Base-by-base conservation (phyloP, 1,284 basidiomycete genomes). In the Ustilago nuda region DNA sequence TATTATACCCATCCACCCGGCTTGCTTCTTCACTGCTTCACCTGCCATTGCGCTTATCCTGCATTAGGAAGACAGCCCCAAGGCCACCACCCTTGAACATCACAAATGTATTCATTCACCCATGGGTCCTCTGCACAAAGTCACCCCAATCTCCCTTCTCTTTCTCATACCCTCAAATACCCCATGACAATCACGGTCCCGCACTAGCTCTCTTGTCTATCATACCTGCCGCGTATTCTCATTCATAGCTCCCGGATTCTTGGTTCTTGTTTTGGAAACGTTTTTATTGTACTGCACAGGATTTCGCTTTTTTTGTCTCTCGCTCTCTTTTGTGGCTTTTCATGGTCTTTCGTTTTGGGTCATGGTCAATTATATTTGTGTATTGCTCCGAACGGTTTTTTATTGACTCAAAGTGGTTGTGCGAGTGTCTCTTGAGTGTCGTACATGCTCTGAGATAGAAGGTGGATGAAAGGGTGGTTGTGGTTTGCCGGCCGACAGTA, bases 211-310 rank as follows among this genome's bases (percentile, higher is more conserved):
- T 19, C 43, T 7, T 45, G 11, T 45, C 43, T 45, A 19, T n/a
- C 39, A 41, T 41, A 41, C 13, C 39, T 41, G 39, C 43, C 19
- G 3, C 43, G n/a, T 27, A 27, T 45, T 45, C 43, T 19, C 43
- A 45, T 19, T 45, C 43, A 45, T 45, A 19, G 43, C 43, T 45
- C n/a, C 23, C n/a, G 43, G 43, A 45, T 45, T 15, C n/a, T 45
- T n/a, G 43, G n/a, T 45, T 45, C 19, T 27, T 19, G 43, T 45
- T 11, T 45, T 45, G 43, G 43, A 45, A 45, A 8, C n/a, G n/a
- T n/a, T 43, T 15, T 45, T 45, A 11, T 45, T 45, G 43, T 45
- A 45, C 43, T 45, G 43, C 43, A 27, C 23, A 45, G 43, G 13
- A n/a, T 45, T 19, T 45, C n/a, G 23, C 15, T 45, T 19, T 12